phyloP scores from a whole-genome alignment of 768 basidiomycete genomes.

The Podaxis sp. region DNA sequence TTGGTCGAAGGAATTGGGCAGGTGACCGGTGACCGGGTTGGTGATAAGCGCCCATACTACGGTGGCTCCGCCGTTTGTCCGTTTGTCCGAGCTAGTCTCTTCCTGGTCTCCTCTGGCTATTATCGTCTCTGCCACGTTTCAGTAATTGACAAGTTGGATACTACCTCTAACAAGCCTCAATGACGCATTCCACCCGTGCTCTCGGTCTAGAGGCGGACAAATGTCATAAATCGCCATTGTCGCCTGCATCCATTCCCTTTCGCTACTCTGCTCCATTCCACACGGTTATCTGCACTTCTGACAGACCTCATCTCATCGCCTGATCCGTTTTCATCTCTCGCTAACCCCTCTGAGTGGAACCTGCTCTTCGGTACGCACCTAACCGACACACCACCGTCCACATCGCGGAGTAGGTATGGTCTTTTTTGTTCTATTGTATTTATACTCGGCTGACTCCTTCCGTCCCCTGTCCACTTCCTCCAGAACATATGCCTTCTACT shows the following conservation, averaged over 20 bases:
- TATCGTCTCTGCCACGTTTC: not conserved
- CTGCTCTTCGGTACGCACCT: conserved; percentile 5
- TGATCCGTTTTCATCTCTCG: conserved; percentile 10
- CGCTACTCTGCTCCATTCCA: conserved; percentile 7
- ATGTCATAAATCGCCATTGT: not conserved
- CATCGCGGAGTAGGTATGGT: conserved; percentile 7
- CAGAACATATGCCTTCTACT: conserved; percentile 3
- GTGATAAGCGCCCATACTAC: not conserved
- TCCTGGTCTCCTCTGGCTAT: not conserved
- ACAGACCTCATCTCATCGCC: not conserved
- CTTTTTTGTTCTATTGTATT: not conserved
- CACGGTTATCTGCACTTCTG: not conserved
- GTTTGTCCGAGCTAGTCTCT: not conserved
- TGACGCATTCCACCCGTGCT: not conserved
- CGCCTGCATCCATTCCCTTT: not conserved
- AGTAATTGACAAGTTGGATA: not conserved
- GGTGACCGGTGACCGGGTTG: not conserved
- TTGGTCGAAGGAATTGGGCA: not conserved
- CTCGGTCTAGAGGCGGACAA: not conserved
- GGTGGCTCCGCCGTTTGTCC: too few relatives aligned
- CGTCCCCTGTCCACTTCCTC: not conserved
- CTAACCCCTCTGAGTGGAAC: not conserved
- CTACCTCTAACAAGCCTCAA: not conserved
- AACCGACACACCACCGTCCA: not conserved
- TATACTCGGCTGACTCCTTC: not conserved